Evolutionary conservation across 2,329 filamentous ascomycete species (phyloP), one percentile per base, ranked within the genome.

Genomic region (Canariomyces notabilis): DNA sequence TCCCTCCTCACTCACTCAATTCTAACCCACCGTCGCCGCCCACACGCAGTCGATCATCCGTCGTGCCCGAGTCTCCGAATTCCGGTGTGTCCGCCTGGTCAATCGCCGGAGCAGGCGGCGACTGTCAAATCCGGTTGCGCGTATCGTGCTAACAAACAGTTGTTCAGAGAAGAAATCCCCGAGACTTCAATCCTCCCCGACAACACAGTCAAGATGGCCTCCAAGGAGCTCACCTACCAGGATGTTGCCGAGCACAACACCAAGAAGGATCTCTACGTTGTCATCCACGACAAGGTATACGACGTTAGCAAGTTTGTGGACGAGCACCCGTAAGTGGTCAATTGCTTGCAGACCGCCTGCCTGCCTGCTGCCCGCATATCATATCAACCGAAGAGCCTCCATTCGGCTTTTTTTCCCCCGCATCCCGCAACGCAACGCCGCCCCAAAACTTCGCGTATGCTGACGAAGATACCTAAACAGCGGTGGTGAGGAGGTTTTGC

Each of bases 211-310:
- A 68, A 63, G 57, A 72, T 73, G 69, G 61, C 68, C 47, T 49
- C 59, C 54, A 62, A 67, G 62, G 73, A 80, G 63, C 79, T 83
- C 73, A 93, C 86, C 61, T 87, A 82, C 72, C 75, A 84, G 63
- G 87, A 95, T 69, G 80, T 95, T 70, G 77, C 85, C 53, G 80
- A 82, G 71, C 89, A 95, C 79, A 87, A 85, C 74, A 83, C 79
- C 71, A 96, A 96, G 83, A 95, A 89, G 79, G 89, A 97, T 68
- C 75, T 95, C 56, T 95, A 79, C 74, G 67, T 96, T 62, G 85
- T 96, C 55, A 82, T 98, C 61, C 88, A 97, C 74, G 90, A 95
- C 71, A 95, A 95, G 77, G 83, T 98, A 74, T 98, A 97, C 80
- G 81, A 97, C 69, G 71, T 76, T 66, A 79, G 82, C 62, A 85